Percentiles rank a stretch among this genome's conserved stretches.
phyloP scores from a whole-genome alignment of 805 yeast species.

The Priceomyces medius region DNA sequence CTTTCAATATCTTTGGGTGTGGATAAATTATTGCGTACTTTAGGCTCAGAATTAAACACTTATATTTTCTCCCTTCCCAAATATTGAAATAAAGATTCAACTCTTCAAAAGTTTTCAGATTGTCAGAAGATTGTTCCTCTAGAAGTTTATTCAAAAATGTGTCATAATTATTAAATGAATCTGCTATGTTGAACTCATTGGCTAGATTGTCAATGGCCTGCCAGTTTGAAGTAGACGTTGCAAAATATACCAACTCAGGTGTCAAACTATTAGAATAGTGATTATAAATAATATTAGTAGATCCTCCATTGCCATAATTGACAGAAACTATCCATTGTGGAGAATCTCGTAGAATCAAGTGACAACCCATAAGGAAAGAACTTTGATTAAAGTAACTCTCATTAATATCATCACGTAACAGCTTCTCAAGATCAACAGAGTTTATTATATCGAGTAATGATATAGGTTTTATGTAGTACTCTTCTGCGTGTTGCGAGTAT shows the following conservation, averaged over 20 bases:
- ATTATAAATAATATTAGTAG: not conserved
- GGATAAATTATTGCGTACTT: slow-evolving; percentile 34
- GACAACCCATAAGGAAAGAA: slow-evolving; percentile 27
- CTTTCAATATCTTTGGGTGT: slow-evolving; percentile 18
- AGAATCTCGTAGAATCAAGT: slow-evolving; percentile 23
- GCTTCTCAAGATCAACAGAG: slow-evolving; percentile 13
- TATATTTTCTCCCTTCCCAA: slow-evolving; percentile 30
- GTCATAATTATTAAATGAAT: slow-evolving; percentile 20
- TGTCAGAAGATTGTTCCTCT: slow-evolving; percentile 13
- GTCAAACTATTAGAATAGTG: slow-evolving; percentile 26
- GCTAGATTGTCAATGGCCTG: slow-evolving; percentile 8
- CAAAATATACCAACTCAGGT: slow-evolving; percentile 20
- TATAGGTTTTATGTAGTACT: slow-evolving; percentile 12
- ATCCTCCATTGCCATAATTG: slow-evolving; percentile 3
- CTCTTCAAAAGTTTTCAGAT: slow-evolving; percentile 22
- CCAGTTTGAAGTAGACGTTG: slow-evolving; percentile 20
- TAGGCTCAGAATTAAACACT: slow-evolving; percentile 24
- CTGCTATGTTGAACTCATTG: slow-evolving; percentile 12
- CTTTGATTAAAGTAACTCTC: slow-evolving; percentile 27
- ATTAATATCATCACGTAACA: slow-evolving; percentile 9
- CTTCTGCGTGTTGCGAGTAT: slow-evolving; percentile 22
- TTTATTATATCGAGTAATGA: slow-evolving; percentile 16
- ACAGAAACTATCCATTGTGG: slow-evolving; percentile 28
- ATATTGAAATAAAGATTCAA: slow-evolving; percentile 25
- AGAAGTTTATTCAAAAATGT: slow-evolving; percentile 16